A percentile compares a stretch with the other conserved stretches of the same genome.
These are phyloP conservation scores for Penicillium roqueforti DNA, from an alignment of 495 filamentous ascomycete species.

Conservation along the genomic window DNA sequence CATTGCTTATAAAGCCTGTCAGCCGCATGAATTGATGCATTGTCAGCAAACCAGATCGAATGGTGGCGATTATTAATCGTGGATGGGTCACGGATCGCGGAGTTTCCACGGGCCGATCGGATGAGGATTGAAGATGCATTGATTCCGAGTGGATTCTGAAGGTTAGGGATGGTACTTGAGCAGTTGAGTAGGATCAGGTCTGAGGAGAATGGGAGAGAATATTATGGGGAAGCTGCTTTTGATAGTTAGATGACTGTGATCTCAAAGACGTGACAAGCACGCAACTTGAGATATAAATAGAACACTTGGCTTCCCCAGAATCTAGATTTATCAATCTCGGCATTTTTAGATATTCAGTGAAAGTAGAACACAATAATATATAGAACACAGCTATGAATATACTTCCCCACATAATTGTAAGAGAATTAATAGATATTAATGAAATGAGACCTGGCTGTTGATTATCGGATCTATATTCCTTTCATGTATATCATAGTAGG, in stretches of 20 bases:
- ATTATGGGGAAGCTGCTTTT: neutral
- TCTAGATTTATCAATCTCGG: neutral
- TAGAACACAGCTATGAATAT: neutral
- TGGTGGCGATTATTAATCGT: conserved; percentile 24
- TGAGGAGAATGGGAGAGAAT: neutral
- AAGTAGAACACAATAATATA: neutral
- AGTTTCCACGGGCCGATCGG: neutral
- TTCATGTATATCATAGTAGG: neutral
- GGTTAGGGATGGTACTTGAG: neutral
- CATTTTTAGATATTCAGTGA: neutral
- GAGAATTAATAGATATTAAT: neutral
- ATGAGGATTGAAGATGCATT: neutral
- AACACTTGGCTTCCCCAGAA: neutral
- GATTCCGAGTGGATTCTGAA: neutral
- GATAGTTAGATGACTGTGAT: no score
- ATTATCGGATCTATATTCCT: neutral
- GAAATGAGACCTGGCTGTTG: neutral
- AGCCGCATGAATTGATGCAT: conserved; percentile 8
- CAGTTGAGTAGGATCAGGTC: neutral
- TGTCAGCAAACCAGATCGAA: conserved; percentile 10
- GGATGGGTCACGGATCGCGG: conserved; percentile 4
- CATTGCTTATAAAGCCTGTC: conserved; percentile 9
- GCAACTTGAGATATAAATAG: neutral
- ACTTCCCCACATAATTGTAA: neutral
- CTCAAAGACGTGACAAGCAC: neutral